phyloP scores from a whole-genome alignment of 345 rosid genomes.

The Heritiera fomes region DNA sequence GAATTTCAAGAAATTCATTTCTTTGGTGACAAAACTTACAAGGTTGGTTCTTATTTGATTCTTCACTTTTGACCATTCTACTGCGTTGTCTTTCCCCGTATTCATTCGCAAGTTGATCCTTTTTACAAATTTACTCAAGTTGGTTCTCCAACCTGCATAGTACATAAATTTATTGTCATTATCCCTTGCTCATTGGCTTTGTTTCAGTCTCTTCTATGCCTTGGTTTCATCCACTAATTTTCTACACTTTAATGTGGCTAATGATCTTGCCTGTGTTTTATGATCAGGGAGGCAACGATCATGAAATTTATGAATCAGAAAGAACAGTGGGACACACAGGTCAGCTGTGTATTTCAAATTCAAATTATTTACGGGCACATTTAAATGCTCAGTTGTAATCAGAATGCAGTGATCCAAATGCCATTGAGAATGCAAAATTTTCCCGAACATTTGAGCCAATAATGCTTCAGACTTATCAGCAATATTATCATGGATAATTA shows the following conservation, averaged over 20 bases:
- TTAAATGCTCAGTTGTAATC: background rate
- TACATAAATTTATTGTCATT: background rate
- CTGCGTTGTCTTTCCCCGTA: background rate
- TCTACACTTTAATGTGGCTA: background rate
- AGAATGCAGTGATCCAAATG: background rate
- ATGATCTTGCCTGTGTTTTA: background rate
- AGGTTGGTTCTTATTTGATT: slow-evolving; percentile 42
- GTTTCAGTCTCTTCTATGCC: background rate
- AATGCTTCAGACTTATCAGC: background rate
- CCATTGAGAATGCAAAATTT: background rate
- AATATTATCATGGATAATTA: background rate
- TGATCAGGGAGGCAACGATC: slow-evolving; percentile 91
- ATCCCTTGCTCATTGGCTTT: background rate
- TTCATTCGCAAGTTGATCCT: background rate
- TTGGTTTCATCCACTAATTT: background rate
- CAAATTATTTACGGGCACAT: background rate
- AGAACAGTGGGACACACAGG: slow-evolving; percentile 89
- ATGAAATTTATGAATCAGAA: slow-evolving; percentile 84
- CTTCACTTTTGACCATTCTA: too few relatives aligned
- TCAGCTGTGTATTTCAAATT: slow-evolving; percentile 31
- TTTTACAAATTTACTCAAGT: background rate
- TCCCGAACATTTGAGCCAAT: background rate
- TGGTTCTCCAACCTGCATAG: background rate
- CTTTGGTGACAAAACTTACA: slow-evolving; percentile 97
- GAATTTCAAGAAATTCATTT: slow-evolving; percentile 88